Conservation (phyloP, 345 rosid genomes). For the Acer negundo region DNA sequence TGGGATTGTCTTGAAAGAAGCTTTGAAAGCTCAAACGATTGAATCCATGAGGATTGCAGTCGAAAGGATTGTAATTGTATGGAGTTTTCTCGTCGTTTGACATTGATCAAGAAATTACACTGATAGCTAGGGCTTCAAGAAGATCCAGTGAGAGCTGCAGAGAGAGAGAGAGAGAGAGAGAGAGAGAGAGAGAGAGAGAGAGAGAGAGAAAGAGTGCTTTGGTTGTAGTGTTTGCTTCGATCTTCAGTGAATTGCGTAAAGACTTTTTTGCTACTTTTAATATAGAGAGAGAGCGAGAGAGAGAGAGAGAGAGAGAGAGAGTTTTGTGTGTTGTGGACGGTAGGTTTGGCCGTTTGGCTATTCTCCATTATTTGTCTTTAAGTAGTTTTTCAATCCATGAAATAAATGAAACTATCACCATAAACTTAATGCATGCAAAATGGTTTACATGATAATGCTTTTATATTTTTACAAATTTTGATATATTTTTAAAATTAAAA, state of each 20-base stretch:
- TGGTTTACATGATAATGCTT: neutral
- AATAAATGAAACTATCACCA: neutral
- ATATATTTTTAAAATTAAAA: too few species aligned
- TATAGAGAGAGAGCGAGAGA: conserved; percentile 9
- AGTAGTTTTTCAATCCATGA: neutral
- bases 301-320: neutral
- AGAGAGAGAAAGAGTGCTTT: conserved; percentile 6
- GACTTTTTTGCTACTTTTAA: conserved; percentile 6
- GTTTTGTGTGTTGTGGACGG: conserved; percentile 11
- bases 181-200: neutral
- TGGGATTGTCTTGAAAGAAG: conserved; percentile 27
- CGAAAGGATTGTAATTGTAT: conserved; percentile 36
- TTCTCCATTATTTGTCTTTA: conserved; percentile 12
- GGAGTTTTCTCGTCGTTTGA: conserved; percentile 34
- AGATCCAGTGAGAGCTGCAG: conserved; percentile 3
- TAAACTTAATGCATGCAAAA: neutral
- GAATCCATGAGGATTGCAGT: conserved; percentile 19
- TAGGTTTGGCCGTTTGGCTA: conserved; percentile 17
- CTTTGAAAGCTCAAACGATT: conserved; percentile 15
- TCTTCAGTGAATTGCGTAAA: neutral
- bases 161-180: conserved; percentile 8
- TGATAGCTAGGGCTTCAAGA: conserved; percentile 2
- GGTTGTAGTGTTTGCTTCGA: conserved; percentile 9
- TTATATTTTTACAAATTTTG: too few species aligned
- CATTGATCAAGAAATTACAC: conserved; percentile 21